Base-by-base conservation (phyloP, 441 rosid species). In the Eruca vesicaria region DNA sequence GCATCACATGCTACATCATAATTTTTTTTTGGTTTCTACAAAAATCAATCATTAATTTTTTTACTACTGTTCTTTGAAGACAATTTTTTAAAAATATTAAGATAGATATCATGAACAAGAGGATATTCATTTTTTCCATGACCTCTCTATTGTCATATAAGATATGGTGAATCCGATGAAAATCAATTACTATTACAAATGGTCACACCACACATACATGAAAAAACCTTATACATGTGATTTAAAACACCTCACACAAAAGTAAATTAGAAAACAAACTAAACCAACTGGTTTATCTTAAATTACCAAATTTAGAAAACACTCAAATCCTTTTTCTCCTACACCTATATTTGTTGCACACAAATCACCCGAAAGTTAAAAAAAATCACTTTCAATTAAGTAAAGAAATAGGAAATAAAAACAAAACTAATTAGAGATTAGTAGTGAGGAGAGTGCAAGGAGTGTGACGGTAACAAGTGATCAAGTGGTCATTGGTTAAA, bases 401-500 rank as follows among this genome's bases (percentile, higher is more conserved):
- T 61, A 50, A 58, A 61, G 9, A 36, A 36, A 63, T 36, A 63
- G 11, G 14, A 35, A 11, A 55, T 7, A 4, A 58, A 58, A n/a
- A n/a, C 19, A 55, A 35, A 53, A 65, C 9, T 26, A 68, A 67
- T 78, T 31, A 50, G 41, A 14, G 58, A 14, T 62, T 48, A 18
- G 56, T 68, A n/a, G 55, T 21, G 56, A 84, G 57, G 28, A 83
- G 63, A 43, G 83, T 76, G 84, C 94, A 90, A 16, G 88, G 89
- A 53, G 72, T 82, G 81, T 90, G 93, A 31, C 95, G 72, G 64
- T 76, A 85, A 76, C 98, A 93, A 58, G 83, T 82, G 80, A 86
- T 72, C 69, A 93, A 75, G 80, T 93, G 98, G 80, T 91, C 98
- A 64, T 91, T 93, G 75, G 97, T 91, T 43, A 93, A 78, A 61